Conservation (phyloP, 192 early-diverging fungal genomes). For the Entophlyctis luteolus region DNA sequence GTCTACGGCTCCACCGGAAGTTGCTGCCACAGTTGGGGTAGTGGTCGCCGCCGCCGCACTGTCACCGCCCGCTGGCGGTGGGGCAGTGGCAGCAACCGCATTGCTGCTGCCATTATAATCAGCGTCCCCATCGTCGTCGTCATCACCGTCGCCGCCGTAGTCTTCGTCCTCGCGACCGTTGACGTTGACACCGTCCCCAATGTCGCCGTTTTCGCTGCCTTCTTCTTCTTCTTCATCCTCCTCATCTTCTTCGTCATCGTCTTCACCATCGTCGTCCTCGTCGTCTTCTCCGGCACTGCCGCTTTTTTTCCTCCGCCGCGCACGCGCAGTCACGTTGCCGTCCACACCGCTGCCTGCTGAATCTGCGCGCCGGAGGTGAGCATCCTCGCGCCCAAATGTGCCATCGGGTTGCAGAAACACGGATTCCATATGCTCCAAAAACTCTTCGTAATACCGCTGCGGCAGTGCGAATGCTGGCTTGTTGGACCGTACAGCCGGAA, state of each 20-base stretch:
- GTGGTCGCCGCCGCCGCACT: no score
- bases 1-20: no score
- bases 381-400: not conserved
- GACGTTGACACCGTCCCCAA: not conserved
- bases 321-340: no score
- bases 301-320: not conserved
- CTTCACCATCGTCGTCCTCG: not conserved
- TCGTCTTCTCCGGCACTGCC: not conserved
- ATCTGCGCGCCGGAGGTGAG: no score
- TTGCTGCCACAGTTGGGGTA: no score
- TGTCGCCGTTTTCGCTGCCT: not conserved
- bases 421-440: constrained; percentile 7
- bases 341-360: no score
- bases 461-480: constrained; percentile 2
- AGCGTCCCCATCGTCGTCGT: not conserved
- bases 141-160: not conserved
- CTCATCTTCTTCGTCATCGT: not conserved
- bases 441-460: not conserved
- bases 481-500: not conserved
- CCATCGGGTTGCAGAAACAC: not conserved
- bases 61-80: no score
- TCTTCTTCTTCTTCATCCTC: not conserved
- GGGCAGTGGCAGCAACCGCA: no score
- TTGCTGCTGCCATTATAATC: no score
- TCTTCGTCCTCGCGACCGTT: not conserved